Conservation (phyloP, 2,329 filamentous ascomycete species). For the Penicillium aurantiogriseum region DNA sequence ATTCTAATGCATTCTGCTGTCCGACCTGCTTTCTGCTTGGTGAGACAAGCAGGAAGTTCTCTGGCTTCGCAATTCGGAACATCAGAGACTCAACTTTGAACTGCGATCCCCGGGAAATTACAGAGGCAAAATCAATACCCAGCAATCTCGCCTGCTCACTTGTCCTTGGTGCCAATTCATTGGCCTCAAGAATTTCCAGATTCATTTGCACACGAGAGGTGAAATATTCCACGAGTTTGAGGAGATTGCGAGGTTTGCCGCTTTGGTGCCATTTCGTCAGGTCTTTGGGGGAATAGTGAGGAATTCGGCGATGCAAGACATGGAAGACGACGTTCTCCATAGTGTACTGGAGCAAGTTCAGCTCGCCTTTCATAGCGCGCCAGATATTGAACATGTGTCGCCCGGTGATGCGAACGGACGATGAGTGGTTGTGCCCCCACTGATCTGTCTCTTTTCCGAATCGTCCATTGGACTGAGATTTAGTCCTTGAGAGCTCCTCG, state of each 20-base stretch:
- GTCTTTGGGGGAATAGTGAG: conserved; percentile 77
- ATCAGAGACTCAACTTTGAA: conserved; percentile 99
- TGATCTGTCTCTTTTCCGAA: conserved; percentile 83
- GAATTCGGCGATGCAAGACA: conserved; percentile 79
- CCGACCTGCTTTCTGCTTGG: conserved; percentile 91
- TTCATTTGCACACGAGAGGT: conserved; percentile 72
- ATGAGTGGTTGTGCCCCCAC: conserved; percentile 94
- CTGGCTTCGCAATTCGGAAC: conserved; percentile 97
- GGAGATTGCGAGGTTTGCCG: conserved; percentile 64
- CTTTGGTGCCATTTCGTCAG: conserved; percentile 80
- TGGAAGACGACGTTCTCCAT: conserved; percentile 97
- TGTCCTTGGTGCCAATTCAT: conserved; percentile 82
- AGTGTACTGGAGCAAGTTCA: conserved; percentile 89
- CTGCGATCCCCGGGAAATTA: conserved; percentile 91
- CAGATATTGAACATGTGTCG: conserved; percentile 97
- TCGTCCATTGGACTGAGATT: conserved; percentile 74
- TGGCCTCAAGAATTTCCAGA: conserved; percentile 85
- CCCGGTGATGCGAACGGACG: conserved; percentile 87
- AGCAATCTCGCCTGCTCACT: conserved; percentile 92
- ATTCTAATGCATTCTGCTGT: conserved; percentile 90
- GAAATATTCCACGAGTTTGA: conserved; percentile 77
- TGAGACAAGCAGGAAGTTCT: conserved; percentile 87
- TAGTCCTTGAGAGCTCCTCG: conserved; percentile 88
- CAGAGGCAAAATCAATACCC: conserved; percentile 94
- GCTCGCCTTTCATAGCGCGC: conserved; percentile 90